These are phyloP conservation scores for Paulownia fortunei DNA, from an alignment of 257 asterid genomes.

Conservation along the genomic window DNA sequence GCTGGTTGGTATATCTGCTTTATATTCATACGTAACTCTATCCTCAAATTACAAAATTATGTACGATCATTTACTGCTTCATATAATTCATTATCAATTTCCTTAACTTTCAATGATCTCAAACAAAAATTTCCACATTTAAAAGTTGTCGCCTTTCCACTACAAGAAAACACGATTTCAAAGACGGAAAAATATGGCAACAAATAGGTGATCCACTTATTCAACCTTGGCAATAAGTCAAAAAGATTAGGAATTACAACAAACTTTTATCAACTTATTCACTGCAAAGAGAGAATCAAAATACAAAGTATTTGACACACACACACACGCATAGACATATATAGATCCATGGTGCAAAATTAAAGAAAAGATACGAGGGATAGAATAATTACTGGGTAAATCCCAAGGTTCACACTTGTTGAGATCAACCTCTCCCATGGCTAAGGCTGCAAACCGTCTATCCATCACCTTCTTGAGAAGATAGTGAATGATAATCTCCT, in stretches of 20 bases:
- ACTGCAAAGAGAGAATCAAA: neutral
- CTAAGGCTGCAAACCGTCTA: slow-evolving; percentile 44
- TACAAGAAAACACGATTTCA: neutral
- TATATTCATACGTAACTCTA: no score
- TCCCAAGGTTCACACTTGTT: slow-evolving; percentile 88
- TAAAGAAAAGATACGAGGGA: neutral
- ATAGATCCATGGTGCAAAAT: neutral
- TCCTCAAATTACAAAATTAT: no score
- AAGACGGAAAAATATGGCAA: neutral
- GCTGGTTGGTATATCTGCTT: no score
- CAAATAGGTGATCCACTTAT: neutral
- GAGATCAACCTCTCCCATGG: slow-evolving; percentile 69
- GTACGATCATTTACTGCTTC: no score
- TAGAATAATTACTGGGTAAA: slow-evolving; percentile 60
- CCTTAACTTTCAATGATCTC: no score
- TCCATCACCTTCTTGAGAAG: slow-evolving; percentile 58
- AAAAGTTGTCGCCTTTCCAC: no score
- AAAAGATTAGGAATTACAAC: neutral
- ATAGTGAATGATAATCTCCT: slow-evolving; percentile 64
- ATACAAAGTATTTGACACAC: neutral
- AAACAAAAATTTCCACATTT: no score
- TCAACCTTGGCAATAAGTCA: neutral
- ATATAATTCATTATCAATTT: no score
- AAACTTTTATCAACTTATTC: neutral
- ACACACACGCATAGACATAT: no score